Percentiles rank a stretch among this genome's conserved stretches.
phyloP scores from a whole-genome alignment of 139 green algal species.

The Nannochloris sp. region DNA sequence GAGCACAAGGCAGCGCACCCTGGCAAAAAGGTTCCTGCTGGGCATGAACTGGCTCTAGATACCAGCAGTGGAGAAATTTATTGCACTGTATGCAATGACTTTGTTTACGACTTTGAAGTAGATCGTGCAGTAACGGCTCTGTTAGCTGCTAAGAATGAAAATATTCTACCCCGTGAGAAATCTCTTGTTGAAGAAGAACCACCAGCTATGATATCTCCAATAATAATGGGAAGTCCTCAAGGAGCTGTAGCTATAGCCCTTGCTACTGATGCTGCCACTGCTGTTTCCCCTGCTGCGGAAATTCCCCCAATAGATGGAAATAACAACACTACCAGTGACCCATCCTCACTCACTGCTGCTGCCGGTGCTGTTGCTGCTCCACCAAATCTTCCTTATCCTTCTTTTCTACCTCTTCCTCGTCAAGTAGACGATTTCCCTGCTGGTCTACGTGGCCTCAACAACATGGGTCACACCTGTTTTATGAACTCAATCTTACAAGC shows the following conservation, averaged over 20 bases:
- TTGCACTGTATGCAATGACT: conserved; percentile 62
- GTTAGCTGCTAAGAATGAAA: background rate
- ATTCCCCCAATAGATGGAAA: background rate
- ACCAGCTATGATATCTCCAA: background rate
- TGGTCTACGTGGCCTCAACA: conserved; percentile 82
- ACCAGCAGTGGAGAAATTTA: conserved; percentile 52
- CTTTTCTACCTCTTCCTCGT: background rate
- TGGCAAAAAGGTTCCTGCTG: conserved; percentile 27
- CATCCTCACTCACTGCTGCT: background rate
- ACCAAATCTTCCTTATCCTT: background rate
- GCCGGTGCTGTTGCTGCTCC: background rate
- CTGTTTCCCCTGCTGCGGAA: background rate
- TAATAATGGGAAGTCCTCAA: background rate
- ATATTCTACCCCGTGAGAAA: background rate
- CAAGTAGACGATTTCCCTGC: conserved; percentile 8
- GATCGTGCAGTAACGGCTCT: conserved; percentile 29
- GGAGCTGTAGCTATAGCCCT: background rate
- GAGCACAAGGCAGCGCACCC: background rate
- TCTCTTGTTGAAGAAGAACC: background rate
- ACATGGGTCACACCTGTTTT: conserved; percentile 97
- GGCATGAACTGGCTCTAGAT: conserved; percentile 52
- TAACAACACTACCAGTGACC: background rate
- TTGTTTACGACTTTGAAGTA: conserved; percentile 57
- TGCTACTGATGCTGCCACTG: background rate
- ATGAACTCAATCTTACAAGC: conserved; percentile 92